Conservation (phyloP, 352 stramenopile genomes). For the Pythium rishiriense region DNA sequence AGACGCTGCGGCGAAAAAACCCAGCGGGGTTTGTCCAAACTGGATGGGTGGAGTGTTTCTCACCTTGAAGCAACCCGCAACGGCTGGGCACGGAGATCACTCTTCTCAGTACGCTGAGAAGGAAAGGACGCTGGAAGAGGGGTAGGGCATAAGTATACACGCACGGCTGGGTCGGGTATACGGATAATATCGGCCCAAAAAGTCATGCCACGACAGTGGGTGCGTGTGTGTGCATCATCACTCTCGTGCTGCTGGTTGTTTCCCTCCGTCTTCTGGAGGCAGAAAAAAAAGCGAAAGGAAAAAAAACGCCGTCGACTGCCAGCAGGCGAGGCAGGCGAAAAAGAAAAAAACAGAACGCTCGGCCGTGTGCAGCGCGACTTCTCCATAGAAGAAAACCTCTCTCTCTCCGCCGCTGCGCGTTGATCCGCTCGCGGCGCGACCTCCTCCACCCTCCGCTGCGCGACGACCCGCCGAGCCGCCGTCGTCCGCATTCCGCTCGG, state of each 20-base stretch:
- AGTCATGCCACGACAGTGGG: slow-evolving; percentile 12
- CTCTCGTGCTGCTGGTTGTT: slow-evolving; percentile 13
- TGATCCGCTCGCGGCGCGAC: neutral
- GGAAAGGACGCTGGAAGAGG: slow-evolving; percentile 22
- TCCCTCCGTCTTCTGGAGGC: slow-evolving; percentile 14
- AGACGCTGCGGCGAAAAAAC: slow-evolving; percentile 8
- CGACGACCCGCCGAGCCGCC: neutral
- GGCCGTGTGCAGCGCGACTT: slow-evolving; percentile 1
- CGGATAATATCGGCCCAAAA: slow-evolving; percentile 18
- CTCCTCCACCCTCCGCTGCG: neutral
- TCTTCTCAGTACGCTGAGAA: slow-evolving; percentile 20
- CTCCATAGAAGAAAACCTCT: slow-evolving; percentile 12
- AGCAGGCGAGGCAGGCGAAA: slow-evolving; percentile 19
- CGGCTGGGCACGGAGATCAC: slow-evolving; percentile 3
- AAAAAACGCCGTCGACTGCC: slow-evolving; percentile 17
- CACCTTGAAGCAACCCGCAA: slow-evolving; percentile 15
- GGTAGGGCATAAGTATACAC: slow-evolving; percentile 12
- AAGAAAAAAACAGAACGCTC: slow-evolving; percentile 35
- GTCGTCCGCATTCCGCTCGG: neutral
- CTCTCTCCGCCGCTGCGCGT: neutral
- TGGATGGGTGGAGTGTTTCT: neutral
- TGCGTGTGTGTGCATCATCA: slow-evolving; percentile 23
- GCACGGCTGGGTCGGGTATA: slow-evolving; percentile 13
- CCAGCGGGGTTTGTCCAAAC: slow-evolving; percentile 17
- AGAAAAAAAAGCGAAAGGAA: slow-evolving; percentile 29